Evolutionary conservation across 176 grass and related monocot species (phyloP).

Genomic region (Zoysia pacifica): DNA sequence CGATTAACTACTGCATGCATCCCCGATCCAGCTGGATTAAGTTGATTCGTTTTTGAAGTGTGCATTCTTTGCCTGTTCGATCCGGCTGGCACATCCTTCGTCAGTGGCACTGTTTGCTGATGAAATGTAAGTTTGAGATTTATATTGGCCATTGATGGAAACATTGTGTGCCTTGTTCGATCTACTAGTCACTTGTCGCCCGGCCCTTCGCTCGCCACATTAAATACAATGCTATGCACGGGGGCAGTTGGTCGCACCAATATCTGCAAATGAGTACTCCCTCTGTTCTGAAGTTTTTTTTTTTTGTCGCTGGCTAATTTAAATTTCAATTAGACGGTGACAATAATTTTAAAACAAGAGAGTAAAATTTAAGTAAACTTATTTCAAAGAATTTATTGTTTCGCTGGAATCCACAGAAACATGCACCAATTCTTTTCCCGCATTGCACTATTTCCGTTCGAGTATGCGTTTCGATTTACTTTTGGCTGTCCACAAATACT

Average conservation of each 20-base stretch:
- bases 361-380: no score
- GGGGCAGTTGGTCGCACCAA: background rate
- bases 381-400: no score
- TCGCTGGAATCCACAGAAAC: background rate
- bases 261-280: background rate
- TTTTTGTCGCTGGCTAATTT: no score
- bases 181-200: background rate
- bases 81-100: no score
- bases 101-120: no score
- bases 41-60: no score
- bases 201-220: slow-evolving; percentile 7
- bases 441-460: background rate
- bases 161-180: background rate
- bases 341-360: no score
- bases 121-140: no score
- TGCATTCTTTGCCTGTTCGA: no score
- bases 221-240: slow-evolving; percentile 17
- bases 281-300: no score
- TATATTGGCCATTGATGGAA: background rate
- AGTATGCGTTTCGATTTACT: background rate
- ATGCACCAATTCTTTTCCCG: background rate
- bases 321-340: no score
- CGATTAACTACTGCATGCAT: background rate
- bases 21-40: no score
- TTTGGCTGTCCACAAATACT: background rate